phyloP scores from a whole-genome alignment of 306 rosid species.

The Fragaria iinumae region DNA sequence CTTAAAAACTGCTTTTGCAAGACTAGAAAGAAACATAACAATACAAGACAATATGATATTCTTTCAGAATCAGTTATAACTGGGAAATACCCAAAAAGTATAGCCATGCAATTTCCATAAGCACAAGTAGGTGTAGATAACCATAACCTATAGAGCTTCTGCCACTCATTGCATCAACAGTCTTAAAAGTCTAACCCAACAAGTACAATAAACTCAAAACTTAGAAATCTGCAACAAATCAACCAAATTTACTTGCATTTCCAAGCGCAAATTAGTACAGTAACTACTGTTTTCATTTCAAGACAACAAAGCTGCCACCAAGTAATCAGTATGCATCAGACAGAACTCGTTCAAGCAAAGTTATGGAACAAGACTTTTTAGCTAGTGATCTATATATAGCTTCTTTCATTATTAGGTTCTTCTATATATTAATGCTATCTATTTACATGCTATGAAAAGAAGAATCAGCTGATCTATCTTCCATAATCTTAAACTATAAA shows the following conservation, averaged over 20 bases:
- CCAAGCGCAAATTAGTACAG: neutral
- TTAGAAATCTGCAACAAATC: neutral
- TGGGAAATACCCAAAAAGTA: neutral
- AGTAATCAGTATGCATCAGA: neutral
- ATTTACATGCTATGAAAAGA: neutral
- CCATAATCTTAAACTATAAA: neutral
- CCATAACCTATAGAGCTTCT: neutral
- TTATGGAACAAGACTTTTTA: neutral
- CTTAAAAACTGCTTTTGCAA: neutral
- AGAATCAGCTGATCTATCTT: neutral
- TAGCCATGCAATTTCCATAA: neutral
- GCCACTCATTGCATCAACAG: neutral
- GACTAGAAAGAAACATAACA: neutral
- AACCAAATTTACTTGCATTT: too few relatives aligned
- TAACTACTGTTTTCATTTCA: neutral
- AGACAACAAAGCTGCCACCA: neutral
- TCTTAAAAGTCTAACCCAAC: neutral
- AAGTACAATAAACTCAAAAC: neutral
- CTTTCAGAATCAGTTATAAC: neutral
- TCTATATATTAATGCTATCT: neutral
- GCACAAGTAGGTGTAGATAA: neutral
- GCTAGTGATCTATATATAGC: neutral
- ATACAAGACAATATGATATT: neutral
- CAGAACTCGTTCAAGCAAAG: neutral
- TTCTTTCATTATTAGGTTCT: neutral